phyloP scores from a whole-genome alignment of 371 early-diverging fungal species.

The Mortierella sp. region DNA sequence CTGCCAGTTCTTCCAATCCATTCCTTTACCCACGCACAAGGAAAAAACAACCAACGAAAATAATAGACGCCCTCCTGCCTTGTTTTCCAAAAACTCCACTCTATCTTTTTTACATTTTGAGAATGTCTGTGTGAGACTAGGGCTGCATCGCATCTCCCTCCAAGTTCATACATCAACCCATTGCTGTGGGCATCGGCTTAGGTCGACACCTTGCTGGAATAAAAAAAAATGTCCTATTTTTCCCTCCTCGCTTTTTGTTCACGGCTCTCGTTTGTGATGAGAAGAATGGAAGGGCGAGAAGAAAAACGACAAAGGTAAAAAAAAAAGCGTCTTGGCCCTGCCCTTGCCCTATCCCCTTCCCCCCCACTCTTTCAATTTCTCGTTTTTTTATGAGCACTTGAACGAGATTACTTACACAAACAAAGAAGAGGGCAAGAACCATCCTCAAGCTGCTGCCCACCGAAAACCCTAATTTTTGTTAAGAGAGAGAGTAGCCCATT shows the following conservation, averaged over 20 bases:
- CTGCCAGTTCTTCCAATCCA: neutral
- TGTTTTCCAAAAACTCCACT: neutral
- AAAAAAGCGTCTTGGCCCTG: neutral
- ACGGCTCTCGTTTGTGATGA: neutral
- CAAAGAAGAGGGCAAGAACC: neutral
- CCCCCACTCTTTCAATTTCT: neutral
- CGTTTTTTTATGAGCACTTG: slow-evolving; percentile 1
- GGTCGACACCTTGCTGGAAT: too few species aligned
- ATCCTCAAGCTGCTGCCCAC: too few species aligned
- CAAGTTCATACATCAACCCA: too few species aligned
- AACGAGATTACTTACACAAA: neutral
- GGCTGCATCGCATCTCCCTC: too few species aligned
- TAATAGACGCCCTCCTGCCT: neutral
- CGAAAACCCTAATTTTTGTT: too few species aligned
- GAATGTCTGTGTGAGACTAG: too few species aligned
- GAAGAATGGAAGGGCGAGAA: slow-evolving; percentile 7
- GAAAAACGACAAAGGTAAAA: neutral
- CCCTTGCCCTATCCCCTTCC: neutral
- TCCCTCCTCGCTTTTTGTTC: neutral
- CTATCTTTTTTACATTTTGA: neutral
- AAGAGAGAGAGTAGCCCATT: too few species aligned
- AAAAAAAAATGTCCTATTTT: neutral
- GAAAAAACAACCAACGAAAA: neutral
- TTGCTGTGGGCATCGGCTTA: too few species aligned
- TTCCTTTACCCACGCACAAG: slow-evolving; percentile 1